These are phyloP conservation scores for Cryphonectria carpinicola DNA, from an alignment of 2,329 filamentous ascomycete genomes.

Conservation along the genomic window DNA sequence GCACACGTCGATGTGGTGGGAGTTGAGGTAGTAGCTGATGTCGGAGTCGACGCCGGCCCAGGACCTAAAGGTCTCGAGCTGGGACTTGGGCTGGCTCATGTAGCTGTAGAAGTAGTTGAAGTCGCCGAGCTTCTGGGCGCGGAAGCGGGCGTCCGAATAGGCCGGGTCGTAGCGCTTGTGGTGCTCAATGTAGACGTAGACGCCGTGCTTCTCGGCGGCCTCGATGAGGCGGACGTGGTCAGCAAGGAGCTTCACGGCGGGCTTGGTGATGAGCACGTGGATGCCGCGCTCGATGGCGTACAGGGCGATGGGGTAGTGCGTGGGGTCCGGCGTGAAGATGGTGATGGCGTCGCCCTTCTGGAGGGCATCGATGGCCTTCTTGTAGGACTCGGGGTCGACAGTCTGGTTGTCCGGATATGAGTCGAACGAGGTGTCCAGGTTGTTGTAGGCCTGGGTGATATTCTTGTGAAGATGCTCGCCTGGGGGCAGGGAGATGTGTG, in stretches of 20 bases:
- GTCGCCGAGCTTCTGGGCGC: conserved; percentile 77
- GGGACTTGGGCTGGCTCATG: conserved; percentile 91
- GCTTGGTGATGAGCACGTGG: conserved; percentile 93
- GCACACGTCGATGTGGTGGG: conserved; percentile 89
- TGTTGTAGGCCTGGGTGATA: conserved; percentile 86
- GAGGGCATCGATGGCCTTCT: conserved; percentile 82
- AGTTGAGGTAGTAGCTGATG: conserved; percentile 96
- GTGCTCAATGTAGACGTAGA: conserved; percentile 93
- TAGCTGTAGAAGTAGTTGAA: conserved; percentile 99
- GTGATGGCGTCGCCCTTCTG: conserved; percentile 86
- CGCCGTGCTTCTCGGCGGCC: conserved; percentile 72
- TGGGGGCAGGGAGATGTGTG: conserved; percentile 67
- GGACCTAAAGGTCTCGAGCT: conserved; percentile 91
- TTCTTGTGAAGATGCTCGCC: conserved; percentile 85
- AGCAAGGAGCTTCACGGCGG: conserved; percentile 80
- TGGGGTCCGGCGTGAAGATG: conserved; percentile 93
- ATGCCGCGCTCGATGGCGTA: conserved; percentile 88
- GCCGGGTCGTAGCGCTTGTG: conserved; percentile 96
- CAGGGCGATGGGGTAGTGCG: conserved; percentile 87
- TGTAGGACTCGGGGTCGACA: conserved; percentile 82
- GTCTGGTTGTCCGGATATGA: conserved; percentile 78
- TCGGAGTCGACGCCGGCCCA: conserved; percentile 93
- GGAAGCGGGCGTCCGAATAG: conserved; percentile 83
- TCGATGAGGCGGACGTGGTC: conserved; percentile 79
- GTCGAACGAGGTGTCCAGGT: conserved; percentile 81